Percentiles rank a stretch among this genome's conserved stretches.
These are phyloP conservation scores for Cercis canadensis DNA, from an alignment of 306 rosid species.

Conservation along the genomic window DNA sequence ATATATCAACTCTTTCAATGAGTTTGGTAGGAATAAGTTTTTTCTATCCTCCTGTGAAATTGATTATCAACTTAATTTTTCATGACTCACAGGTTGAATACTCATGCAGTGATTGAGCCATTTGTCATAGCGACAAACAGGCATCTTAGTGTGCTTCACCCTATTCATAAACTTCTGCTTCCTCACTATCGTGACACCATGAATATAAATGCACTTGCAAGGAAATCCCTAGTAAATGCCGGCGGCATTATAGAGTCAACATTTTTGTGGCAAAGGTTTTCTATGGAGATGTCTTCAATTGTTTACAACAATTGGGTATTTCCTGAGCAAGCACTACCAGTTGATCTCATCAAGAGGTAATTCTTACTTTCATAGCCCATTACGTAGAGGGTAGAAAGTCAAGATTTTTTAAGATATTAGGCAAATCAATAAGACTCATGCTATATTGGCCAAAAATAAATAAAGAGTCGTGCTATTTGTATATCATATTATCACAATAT, in stretches of 20 bases:
- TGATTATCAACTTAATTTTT: not conserved
- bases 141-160: constrained; percentile 83
- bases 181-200: constrained; percentile 87
- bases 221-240: constrained; percentile 72
- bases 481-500: too few relatives aligned
- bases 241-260: constrained; percentile 72
- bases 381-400: too few relatives aligned
- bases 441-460: too few relatives aligned
- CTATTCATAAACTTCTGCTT: constrained; percentile 73
- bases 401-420: too few relatives aligned
- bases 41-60: too few relatives aligned
- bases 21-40: too few relatives aligned
- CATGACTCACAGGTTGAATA: constrained; percentile 67
- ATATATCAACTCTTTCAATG: too few relatives aligned
- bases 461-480: too few relatives aligned
- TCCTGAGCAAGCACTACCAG: constrained; percentile 78
- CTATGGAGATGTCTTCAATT: constrained; percentile 75
- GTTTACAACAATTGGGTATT: constrained; percentile 75
- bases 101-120: constrained; percentile 81
- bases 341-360: constrained; percentile 80
- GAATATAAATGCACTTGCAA: constrained; percentile 76
- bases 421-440: too few relatives aligned
- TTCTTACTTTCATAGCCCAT: too few relatives aligned
- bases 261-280: constrained; percentile 64
- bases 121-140: constrained; percentile 80